Base-by-base conservation (phyloP, 2,329 filamentous ascomycete species). In the Westerdykella sp. region DNA sequence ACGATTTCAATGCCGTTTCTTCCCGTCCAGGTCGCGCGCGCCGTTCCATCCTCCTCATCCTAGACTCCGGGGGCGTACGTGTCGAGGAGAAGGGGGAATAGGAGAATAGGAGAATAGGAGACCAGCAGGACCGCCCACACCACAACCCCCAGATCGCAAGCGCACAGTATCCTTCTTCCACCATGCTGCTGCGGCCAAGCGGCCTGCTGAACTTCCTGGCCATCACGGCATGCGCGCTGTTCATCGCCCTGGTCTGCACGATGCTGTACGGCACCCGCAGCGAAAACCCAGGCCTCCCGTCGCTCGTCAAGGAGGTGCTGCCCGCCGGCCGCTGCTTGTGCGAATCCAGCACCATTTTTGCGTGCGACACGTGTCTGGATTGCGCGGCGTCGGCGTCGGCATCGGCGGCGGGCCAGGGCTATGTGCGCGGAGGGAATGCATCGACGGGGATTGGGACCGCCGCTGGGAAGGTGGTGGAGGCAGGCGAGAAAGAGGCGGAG, bases 241-340 rank as follows among this genome's bases (percentile, higher is more conserved):
- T 62, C 42, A 50, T 64, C 49, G 46, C 62, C 37, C 52, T 64
- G 43, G 44, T 62, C 39, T 62, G 56, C 51, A 55, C 56, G 39
- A 62, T 64, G 36, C 44, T 64, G 10, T 64, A 62, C 44, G 60
- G 59, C 49, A 64, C 59, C 12, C 60, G 59, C 43, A 57, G 56
- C 34, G 56, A 62, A 47, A 53, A 51, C 40, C 57, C 55, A 14
- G 48, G 45, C 3, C 46, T 64, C 11, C 60, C 60, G n/a, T 49
- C 54, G 10, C 49, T 61, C 22, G 59, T 64, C 39, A 53, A 59
- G 45, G 58, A 57, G 37, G 54, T 61, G 32, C 49, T 64, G 34
- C 60, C 60, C 34, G 60, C 59, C 4, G 60, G 60, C 36, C 57
- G 59, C 43, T 64, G 60, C 41, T 49, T 57, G 40, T 64, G 59